Conservation (phyloP, 805 yeast genomes). For the Starmerella etchellsii region DNA sequence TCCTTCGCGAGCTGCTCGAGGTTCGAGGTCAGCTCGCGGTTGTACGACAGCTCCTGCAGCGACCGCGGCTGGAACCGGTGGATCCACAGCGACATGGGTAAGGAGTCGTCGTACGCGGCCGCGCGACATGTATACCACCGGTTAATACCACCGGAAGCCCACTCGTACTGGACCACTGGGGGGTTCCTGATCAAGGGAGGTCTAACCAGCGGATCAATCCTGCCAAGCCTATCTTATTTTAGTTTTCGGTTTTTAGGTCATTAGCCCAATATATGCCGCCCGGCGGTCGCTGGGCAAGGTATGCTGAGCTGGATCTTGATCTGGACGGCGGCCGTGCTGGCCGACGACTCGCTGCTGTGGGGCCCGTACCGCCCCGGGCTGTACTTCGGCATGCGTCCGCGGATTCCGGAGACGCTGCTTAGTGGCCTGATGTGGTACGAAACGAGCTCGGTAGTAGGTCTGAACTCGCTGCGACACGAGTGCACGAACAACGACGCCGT, state of each 20-base stretch:
- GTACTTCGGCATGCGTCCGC: conserved; percentile 75
- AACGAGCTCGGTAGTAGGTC: conserved; percentile 41
- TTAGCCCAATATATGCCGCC: too few species aligned
- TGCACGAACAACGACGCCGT: conserved; percentile 64
- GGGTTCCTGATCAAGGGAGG: too few species aligned
- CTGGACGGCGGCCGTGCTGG: neutral
- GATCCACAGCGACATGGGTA: conserved; percentile 62
- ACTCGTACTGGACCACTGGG: too few species aligned
- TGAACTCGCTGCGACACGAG: conserved; percentile 51
- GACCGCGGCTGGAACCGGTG: conserved; percentile 79
- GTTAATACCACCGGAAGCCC: too few species aligned
- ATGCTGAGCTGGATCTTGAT: neutral
- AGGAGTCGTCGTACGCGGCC: too few species aligned
- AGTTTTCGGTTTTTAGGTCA: too few species aligned
- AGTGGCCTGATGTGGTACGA: conserved; percentile 86
- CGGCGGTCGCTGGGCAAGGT: too few species aligned
- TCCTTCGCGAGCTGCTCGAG: conserved; percentile 50
- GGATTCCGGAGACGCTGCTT: conserved; percentile 59
- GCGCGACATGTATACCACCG: too few species aligned
- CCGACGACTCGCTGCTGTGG: conserved; percentile 53
- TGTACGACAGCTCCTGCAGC: conserved; percentile 53
- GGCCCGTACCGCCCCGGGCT: conserved; percentile 85
- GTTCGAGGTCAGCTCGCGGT: conserved; percentile 48
- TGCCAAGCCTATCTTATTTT: too few species aligned
- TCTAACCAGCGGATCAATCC: too few species aligned